Evolutionary conservation across 768 basidiomycete species (phyloP), one percentile per base, ranked within the genome.

Genomic region (Termitomyces heimii): DNA sequence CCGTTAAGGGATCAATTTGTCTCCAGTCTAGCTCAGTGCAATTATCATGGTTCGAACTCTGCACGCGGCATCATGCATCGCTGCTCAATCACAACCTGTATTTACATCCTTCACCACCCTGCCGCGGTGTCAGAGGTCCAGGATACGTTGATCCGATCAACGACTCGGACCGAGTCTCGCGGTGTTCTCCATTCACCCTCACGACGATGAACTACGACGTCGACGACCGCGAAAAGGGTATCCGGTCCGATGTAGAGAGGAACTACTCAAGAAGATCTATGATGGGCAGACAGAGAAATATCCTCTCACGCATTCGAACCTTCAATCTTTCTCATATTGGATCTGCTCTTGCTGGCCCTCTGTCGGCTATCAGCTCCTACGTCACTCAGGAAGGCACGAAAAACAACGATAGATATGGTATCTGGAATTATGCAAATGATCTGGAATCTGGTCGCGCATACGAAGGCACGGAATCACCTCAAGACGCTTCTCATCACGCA

Each of bases 321-420:
- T 65, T 68, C 52, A 66, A 64, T 53, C 49, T 65, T 18, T 57
- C 58, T 48, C 64, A 64, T 10, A 56, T 68, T 24, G 60, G 64
- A 24, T 64, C 63, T 59, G 50, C 63, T 58, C 65, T 68, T 52
- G 64, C 64, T 55, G 62, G 58, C 5, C 54, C 59, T 52, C 32
- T 57, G 39, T 60, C 62, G 39, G 58, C 62, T 48, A 42, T 60
- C 46, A 57, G 55, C 49, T 48, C 56, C 39, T 53, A 59, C 44
- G 53, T 55, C 35, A 43, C 55, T 53, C 57, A 60, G 46, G 61
- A 60, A 46, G 46, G 16, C 39, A 8, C 56, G 5, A 37, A 43
- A 39, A 47, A 7, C 32, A 40, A 55, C 44, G 54, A 49, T 28
- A 29, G 45, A 20, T 32, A 26, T 5, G 49, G 60, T 48, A 31